Evolutionary conservation across 345 rosid species (phyloP), one percentile per base, ranked within the genome.

Genomic region (Eucalyptus victrix): DNA sequence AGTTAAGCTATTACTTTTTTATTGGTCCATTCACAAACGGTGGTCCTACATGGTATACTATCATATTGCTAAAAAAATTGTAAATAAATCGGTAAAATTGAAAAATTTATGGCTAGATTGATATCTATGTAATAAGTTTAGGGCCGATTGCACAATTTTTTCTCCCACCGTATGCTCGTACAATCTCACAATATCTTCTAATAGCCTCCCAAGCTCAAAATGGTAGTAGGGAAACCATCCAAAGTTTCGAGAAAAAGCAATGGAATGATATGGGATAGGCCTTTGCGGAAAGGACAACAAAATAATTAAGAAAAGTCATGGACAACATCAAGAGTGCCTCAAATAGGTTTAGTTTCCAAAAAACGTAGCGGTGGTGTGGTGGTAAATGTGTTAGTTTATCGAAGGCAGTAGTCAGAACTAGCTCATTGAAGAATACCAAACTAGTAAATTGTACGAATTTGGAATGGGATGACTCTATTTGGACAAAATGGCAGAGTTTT

Each of bases 11-110:
- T 67, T 8, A 67, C 23, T 67, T 67, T 32, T 8, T 1, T 8
- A 34, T 67, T 9, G 40, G 80, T 32, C 11, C 40, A 8, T 4
- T 32, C 40, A 67, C 10, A 34, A 16, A 8, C 0, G 2, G 3
- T 0, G 0, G 4, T 67, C 40, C 9, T 67, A 16, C 1, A 32
- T 8, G 40, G 0, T 8, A 67, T 34, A 32, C 0, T 34, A 0
- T 17, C 40, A 32, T 0, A 12, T 24, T 56, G 62, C 30, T 56
- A 23, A 24, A 23, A 24, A 23, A 0, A 65, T 53, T 21, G 1
- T 5, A 53, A 53, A 53, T 53, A 53, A 53, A 21, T 53, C 5
- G 2, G 9, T 16, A n/a, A 7, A 67, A 26, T 30, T 0, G 0
- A 30, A 7, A 32, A 16, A 24, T 7, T 16, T 67, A 32, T 4